These are phyloP conservation scores for Tuber microsphaerosporum DNA, from an alignment of 495 filamentous ascomycete species.

Conservation along the genomic window DNA sequence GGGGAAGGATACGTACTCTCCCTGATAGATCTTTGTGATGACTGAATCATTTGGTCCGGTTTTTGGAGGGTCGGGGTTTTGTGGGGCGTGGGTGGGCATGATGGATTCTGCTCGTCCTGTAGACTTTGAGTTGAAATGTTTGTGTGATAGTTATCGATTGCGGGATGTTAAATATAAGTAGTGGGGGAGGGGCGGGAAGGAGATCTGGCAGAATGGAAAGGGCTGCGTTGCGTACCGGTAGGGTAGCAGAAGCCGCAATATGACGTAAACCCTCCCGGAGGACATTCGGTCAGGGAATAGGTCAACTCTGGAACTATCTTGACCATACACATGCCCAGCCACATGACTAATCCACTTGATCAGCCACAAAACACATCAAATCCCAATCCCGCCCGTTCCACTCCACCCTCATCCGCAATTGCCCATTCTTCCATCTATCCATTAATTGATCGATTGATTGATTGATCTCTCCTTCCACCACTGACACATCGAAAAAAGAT, in stretches of 20 bases:
- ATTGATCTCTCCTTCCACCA: slow-evolving; percentile 41
- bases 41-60: slow-evolving; percentile 58
- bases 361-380: slow-evolving; percentile 11
- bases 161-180: not conserved
- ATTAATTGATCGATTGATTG: slow-evolving; percentile 37
- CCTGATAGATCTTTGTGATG: slow-evolving; percentile 71
- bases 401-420: slow-evolving; percentile 25
- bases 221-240: not conserved
- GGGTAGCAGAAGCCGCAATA: not conserved
- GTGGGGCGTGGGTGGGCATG: slow-evolving; percentile 30
- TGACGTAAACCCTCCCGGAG: slow-evolving; percentile 15
- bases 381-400: not conserved
- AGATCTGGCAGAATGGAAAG: not conserved
- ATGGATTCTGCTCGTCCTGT: not conserved
- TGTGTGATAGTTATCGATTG: not conserved
- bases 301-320: not conserved
- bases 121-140: not conserved
- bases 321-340: no score
- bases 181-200: not conserved
- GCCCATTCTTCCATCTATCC: slow-evolving; percentile 16
- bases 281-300: not conserved
- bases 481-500: slow-evolving; percentile 41
- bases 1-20: slow-evolving; percentile 58
- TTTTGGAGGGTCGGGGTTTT: slow-evolving; percentile 55
- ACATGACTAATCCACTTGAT: not conserved